These are phyloP conservation scores for Polytrichum formosum DNA, from an alignment of 225 moss, liverwort and hornwort genomes.

Conservation along the genomic window DNA sequence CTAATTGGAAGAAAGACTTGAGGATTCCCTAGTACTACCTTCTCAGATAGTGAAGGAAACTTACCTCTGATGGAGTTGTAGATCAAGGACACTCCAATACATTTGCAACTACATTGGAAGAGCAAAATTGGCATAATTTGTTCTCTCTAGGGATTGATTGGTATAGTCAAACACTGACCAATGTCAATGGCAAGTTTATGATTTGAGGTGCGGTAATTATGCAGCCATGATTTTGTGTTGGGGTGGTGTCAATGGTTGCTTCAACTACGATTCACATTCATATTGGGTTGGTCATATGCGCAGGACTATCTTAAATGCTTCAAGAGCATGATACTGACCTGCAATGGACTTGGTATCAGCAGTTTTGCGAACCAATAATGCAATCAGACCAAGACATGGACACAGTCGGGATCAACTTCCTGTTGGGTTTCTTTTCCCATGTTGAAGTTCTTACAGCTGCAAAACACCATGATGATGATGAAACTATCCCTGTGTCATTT, in stretches of 20 bases:
- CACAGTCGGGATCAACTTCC: not conserved
- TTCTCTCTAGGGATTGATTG: not conserved
- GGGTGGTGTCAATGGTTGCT: too few species aligned
- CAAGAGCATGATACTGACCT: conserved; percentile 92
- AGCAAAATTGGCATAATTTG: not conserved
- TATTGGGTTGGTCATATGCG: conserved; percentile 15
- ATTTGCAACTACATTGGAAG: too few species aligned
- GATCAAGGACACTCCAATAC: too few species aligned
- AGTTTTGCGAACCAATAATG: conserved; percentile 57
- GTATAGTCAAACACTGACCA: not conserved
- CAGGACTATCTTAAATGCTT: conserved; percentile 95
- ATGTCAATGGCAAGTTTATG: not conserved
- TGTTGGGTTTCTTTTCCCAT: not conserved
- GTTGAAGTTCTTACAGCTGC: not conserved
- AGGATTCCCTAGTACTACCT: too few species aligned
- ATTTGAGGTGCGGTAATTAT: not conserved
- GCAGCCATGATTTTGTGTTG: too few species aligned
- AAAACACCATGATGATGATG: not conserved
- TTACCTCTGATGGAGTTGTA: too few species aligned
- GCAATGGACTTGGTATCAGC: conserved; percentile 92
- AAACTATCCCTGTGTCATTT: not conserved
- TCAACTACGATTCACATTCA: not conserved
- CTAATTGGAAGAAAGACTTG: too few species aligned
- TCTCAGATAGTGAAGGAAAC: too few species aligned
- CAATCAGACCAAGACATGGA: too few species aligned